phyloP scores from a whole-genome alignment of 805 yeast species.

The Schwanniomyces yamadae region DNA sequence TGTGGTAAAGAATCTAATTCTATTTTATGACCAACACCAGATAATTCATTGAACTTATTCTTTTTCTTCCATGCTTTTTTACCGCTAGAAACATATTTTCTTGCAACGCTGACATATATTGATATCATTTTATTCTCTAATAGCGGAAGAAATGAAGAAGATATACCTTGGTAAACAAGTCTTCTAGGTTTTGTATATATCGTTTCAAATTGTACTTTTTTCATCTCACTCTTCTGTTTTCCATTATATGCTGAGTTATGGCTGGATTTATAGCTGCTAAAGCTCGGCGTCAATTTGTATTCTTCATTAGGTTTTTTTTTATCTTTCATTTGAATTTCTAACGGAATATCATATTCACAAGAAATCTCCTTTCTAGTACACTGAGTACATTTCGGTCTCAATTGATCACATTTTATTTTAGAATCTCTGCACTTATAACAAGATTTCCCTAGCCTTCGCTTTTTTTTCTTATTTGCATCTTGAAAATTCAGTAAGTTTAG shows the following conservation, averaged over 20 bases:
- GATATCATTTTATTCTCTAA: background rate
- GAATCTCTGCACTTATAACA: background rate
- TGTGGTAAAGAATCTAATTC: background rate
- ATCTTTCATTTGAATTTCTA: too few species aligned
- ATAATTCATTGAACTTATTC: background rate
- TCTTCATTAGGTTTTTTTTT: too few species aligned
- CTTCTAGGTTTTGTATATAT: background rate
- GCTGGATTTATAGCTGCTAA: too few species aligned
- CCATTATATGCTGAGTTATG: too few species aligned
- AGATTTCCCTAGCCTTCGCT: background rate
- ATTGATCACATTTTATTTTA: conserved; percentile 4
- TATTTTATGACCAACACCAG: background rate
- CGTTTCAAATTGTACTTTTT: background rate
- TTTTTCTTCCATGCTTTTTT: background rate
- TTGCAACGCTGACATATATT: background rate
- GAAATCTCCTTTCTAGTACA: too few species aligned
- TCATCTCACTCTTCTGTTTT: too few species aligned
- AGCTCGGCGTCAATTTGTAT: too few species aligned
- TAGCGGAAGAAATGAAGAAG: background rate
- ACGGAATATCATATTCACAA: too few species aligned
- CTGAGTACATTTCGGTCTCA: conserved; percentile 1
- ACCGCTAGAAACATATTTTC: background rate
- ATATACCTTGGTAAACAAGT: background rate
- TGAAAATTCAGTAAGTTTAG: too few species aligned
- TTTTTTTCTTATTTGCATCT: background rate